Conservation (phyloP, 2,329 filamentous ascomycete species). For the Pyricularia sp. region DNA sequence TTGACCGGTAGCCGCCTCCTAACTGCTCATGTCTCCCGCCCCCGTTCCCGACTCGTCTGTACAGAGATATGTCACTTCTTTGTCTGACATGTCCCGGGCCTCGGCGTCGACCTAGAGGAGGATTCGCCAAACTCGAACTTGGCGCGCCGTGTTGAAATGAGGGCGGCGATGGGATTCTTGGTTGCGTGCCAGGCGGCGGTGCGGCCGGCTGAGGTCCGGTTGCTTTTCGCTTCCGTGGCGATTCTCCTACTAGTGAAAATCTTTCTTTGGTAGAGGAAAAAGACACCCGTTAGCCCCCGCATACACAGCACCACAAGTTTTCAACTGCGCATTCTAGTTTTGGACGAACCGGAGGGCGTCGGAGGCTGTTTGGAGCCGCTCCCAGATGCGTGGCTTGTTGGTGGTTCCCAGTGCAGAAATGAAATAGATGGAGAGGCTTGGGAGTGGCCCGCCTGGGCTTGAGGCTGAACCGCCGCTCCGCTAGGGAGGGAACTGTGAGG, state of each 20-base stretch:
- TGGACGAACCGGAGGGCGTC: slow-evolving; percentile 67
- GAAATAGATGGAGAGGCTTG: slow-evolving; percentile 68
- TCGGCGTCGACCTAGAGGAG: slow-evolving; percentile 34
- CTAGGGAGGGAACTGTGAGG: slow-evolving; percentile 25
- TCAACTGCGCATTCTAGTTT: slow-evolving; percentile 36
- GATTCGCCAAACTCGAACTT: slow-evolving; percentile 41
- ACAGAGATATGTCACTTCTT: slow-evolving; percentile 52
- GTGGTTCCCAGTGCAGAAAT: slow-evolving; percentile 91
- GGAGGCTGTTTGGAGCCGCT: slow-evolving; percentile 53
- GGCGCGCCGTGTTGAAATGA: slow-evolving; percentile 30
- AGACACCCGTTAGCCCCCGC: slow-evolving; percentile 23
- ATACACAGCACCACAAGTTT: slow-evolving; percentile 17
- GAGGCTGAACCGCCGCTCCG: neutral
- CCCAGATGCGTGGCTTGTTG: slow-evolving; percentile 51
- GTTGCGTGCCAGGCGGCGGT: slow-evolving; percentile 34
- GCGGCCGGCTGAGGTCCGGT: slow-evolving; percentile 41
- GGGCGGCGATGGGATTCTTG: slow-evolving; percentile 42
- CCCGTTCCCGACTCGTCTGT: slow-evolving; percentile 22
- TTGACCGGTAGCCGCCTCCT: slow-evolving; percentile 18
- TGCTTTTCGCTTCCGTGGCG: slow-evolving; percentile 80
- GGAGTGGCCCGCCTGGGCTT: slow-evolving; percentile 33
- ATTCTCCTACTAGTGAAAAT: slow-evolving; percentile 49
- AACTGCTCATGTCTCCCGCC: slow-evolving; percentile 1
- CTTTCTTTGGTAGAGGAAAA: slow-evolving; percentile 29
- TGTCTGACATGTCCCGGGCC: slow-evolving; percentile 54